Evolutionary conservation across 768 basidiomycete species (phyloP), one percentile per base, ranked within the genome.

Genomic region (Kwoniella botswanensis): DNA sequence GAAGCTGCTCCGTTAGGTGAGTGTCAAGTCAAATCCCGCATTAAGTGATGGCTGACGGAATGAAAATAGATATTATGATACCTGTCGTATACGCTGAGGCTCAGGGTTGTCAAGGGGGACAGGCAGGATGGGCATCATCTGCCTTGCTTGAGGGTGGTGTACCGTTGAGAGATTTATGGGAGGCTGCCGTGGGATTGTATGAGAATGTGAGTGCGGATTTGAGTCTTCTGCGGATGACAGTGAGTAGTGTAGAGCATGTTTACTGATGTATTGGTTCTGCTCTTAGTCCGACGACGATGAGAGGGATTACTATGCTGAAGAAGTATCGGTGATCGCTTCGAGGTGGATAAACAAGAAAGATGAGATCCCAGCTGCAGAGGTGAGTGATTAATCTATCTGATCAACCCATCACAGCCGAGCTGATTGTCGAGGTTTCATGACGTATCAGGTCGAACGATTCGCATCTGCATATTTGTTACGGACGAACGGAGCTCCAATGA

Each of bases 101-200:
- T 58, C 85, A 91, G 58, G 86, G 88, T 11, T 87, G 90, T 75
- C 88, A 86, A 71, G 86, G 85, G 9, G 85, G 86, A 0, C 87
- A 89, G 2, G 85, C 87, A 55, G 94, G 94, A 13, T 98, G 96
- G 96, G 90, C 90, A 0, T 88, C 93, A 6, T 87, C 90, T 57
- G 87, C 92, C 66, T 85, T 98, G 68, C 86, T 89, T 21, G 90
- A 94, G 82, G 95, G 91, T 65, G 89, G 91, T 2, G 90, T 95
- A 24, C 90, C 92, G 10, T 90, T 88, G 75, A 86, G 88, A 44
- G 92, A 94, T 68, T 87, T 95, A 64, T 96, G 94, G 94, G 83
- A 77, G 86, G 82, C 52, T 21, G 53, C 71, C 62, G 62, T 67
- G 64, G 64, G 21, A 13, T 21, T 73, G 41, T 70, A 68, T 63